phyloP scores from a whole-genome alignment of 352 stramenopile genomes.

The Phytophthora sansomeana region DNA sequence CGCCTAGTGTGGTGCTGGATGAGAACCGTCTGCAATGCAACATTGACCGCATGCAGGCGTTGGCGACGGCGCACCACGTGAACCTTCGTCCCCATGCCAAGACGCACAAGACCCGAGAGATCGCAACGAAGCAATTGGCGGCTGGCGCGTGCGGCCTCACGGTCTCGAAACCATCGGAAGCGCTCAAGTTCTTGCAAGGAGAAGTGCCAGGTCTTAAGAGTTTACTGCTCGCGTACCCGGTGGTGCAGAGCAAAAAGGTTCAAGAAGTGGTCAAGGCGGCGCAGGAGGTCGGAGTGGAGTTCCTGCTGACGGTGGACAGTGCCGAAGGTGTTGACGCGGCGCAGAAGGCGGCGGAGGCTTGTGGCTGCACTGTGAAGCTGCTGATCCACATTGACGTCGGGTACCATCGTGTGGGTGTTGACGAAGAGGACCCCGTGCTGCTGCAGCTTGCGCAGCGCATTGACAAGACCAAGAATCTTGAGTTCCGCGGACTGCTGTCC shows the following conservation, averaged over 20 bases:
- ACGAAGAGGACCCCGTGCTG: conserved; percentile 61
- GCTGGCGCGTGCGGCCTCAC: conserved; percentile 68
- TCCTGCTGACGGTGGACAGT: conserved; percentile 74
- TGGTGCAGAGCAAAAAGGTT: conserved; percentile 69
- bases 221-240: conserved; percentile 71
- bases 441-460: conserved; percentile 62
- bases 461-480: conserved; percentile 52
- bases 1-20: conserved; percentile 71
- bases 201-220: conserved; percentile 54
- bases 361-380: conserved; percentile 54
- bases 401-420: conserved; percentile 78
- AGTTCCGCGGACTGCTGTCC: conserved; percentile 69
- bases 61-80: conserved; percentile 54
- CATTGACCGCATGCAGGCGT: conserved; percentile 70
- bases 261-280: conserved; percentile 57
- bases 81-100: conserved; percentile 75
- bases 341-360: conserved; percentile 54
- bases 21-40: conserved; percentile 68
- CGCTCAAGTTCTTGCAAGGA: conserved; percentile 67
- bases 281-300: conserved; percentile 54
- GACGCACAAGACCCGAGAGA: conserved; percentile 83
- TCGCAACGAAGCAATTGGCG: conserved; percentile 59
- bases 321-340: conserved; percentile 57
- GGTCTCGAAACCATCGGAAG: conserved; percentile 75
- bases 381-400: conserved; percentile 80